A percentile compares a stretch with the other conserved stretches of the same genome.
phyloP scores from a whole-genome alignment of 306 rosid species.

The Cicer pinnatifidum region DNA sequence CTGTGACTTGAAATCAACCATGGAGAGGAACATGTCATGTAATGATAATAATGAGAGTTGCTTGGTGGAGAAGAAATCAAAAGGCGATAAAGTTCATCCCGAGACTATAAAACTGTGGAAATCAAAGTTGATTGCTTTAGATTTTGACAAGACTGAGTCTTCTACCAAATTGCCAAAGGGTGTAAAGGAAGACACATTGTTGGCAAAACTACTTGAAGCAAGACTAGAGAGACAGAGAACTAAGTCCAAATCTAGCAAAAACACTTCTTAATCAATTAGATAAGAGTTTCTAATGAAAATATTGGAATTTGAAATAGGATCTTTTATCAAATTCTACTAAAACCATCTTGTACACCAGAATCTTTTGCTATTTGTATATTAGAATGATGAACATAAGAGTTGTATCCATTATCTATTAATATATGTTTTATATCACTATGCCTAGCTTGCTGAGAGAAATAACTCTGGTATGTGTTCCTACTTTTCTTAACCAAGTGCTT shows the following conservation, averaged over 20 bases:
- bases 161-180: slow-evolving; percentile 64
- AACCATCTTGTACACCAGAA: slow-evolving; percentile 48
- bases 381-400: slow-evolving; percentile 1
- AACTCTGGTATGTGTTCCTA: not conserved
- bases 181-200: slow-evolving; percentile 70
- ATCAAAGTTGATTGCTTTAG: slow-evolving; percentile 48
- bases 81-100: slow-evolving; percentile 45
- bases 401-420: too few relatives aligned
- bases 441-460: not conserved
- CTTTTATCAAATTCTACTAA: slow-evolving; percentile 31
- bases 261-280: slow-evolving; percentile 40
- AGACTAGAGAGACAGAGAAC: slow-evolving; percentile 64
- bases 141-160: slow-evolving; percentile 50
- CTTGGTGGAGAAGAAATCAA: slow-evolving; percentile 47
- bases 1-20: slow-evolving; percentile 42
- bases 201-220: slow-evolving; percentile 87
- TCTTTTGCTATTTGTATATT: slow-evolving; percentile 27
- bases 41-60: slow-evolving; percentile 45
- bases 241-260: slow-evolving; percentile 49
- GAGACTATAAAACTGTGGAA: slow-evolving; percentile 58
- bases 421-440: too few relatives aligned
- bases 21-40: slow-evolving; percentile 43
- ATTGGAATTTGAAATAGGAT: slow-evolving; percentile 44
- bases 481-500: not conserved
- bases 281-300: slow-evolving; percentile 34